Evolutionary conservation across 345 rosid genomes (phyloP), one percentile per base, ranked within the genome.

Genomic region (Corymbia maculata): DNA sequence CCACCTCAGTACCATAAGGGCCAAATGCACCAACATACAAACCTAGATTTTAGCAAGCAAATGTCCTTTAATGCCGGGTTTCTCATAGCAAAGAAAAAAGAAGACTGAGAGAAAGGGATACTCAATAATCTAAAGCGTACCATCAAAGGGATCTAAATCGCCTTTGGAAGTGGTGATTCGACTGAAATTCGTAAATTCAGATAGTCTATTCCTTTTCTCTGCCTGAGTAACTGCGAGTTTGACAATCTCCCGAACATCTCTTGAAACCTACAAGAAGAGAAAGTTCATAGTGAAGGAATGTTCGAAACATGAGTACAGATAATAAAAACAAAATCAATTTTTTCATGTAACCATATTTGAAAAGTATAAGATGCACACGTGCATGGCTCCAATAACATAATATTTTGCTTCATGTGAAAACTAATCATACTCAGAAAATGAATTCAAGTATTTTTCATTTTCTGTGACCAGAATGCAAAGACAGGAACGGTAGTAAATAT

Each of bases 1-100:
- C 99, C 84, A 97, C 93, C 94, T 97, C 99, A 51, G 95, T 93
- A 86, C 99, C 98, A 90, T 95, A 96, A 85, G 99, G 99, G 61
- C 99, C 99, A 88, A 97, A 97, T 22, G 99, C 96, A 91, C 99
- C 99, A 55, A 97, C 96, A 90, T 95, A 97, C 44, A 96, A 93
- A 89, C 99, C 99, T 97, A 89, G 89, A 90, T 44, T 88, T 91
- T 86, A 90, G 91, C 52, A 88, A 70, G 52, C 55, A 64, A 66
- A 79, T 50, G 49, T 89, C 57, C 85, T 14, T 47, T 57, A 49
- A 11, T 24, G 22, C 19, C 9, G n/a, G 28, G 19, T 36, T 61
- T 50, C 45, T 28, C 51, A 36, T 28, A 86, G 36, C 55, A 84
- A 57, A 70, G 52, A 59, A 32, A 79, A 82, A 82, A 85, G 66